Percentiles rank a stretch among this genome's conserved stretches.
Conservation (phyloP, 345 rosid genomes). For the Syzygium jambos region DNA sequence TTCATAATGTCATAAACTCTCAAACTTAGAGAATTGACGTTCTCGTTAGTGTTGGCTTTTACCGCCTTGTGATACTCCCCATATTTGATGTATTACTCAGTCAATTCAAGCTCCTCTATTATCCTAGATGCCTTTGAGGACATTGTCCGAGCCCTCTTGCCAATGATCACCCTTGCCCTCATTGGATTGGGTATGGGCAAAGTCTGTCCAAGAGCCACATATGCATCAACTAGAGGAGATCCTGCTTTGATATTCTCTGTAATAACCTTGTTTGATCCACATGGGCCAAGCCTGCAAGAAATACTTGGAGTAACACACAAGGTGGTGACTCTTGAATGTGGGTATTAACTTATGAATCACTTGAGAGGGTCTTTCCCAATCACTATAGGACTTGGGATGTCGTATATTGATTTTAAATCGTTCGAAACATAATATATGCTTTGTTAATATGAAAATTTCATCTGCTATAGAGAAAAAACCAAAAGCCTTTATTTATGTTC, state of each 20-base stretch:
- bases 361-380: background rate
- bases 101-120: background rate
- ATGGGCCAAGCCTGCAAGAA: background rate
- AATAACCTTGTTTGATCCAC: background rate
- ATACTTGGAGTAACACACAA: background rate
- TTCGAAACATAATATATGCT: background rate
- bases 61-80: background rate
- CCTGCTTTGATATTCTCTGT: background rate
- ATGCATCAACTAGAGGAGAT: background rate
- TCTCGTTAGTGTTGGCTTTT: background rate
- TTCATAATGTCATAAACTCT: background rate
- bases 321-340: background rate
- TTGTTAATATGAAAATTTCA: background rate
- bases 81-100: background rate
- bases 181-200: background rate
- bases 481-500: background rate
- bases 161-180: background rate
- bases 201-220: background rate
- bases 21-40: background rate
- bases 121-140: background rate
- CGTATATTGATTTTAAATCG: background rate
- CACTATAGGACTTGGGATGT: background rate
- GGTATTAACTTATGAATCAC: background rate
- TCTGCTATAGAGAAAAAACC: background rate
- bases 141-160: background rate